Conservation (phyloP, 257 asterid genomes). For the Anisodus tanguticus region DNA sequence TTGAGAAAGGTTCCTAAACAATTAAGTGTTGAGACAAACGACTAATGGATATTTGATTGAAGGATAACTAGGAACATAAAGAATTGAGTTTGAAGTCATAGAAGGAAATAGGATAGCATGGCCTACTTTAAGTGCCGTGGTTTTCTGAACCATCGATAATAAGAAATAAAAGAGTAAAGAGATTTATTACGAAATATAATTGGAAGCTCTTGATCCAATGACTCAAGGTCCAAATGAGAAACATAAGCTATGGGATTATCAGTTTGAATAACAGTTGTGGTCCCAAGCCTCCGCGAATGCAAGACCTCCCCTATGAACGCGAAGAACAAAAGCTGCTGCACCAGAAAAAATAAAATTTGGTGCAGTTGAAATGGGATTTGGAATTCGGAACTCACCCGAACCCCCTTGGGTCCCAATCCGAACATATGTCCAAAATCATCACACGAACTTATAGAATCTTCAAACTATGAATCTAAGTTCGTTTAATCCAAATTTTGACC, state of each 20-base stretch:
- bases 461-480: not conserved
- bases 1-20: not conserved
- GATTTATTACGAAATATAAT: not conserved
- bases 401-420: not conserved
- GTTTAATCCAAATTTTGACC: not conserved
- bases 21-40: not conserved
- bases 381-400: not conserved
- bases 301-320: not conserved
- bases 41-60: not conserved
- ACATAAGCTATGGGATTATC: not conserved
- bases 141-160: not conserved
- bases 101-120: not conserved
- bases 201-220: not conserved
- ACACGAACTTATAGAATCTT: not conserved
- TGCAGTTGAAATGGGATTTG: not conserved
- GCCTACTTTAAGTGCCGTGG: constrained; percentile 5
- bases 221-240: constrained; percentile 3
- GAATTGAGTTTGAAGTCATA: constrained; percentile 1
- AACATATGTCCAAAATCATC: not conserved
- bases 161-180: not conserved
- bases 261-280: not conserved
- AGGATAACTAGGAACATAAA: not conserved
- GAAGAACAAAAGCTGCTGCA: not conserved
- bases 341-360: constrained; percentile 11
- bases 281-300: not conserved